Evolutionary conservation across 768 basidiomycete species (phyloP).

Genomic region (Suillus lakei): DNA sequence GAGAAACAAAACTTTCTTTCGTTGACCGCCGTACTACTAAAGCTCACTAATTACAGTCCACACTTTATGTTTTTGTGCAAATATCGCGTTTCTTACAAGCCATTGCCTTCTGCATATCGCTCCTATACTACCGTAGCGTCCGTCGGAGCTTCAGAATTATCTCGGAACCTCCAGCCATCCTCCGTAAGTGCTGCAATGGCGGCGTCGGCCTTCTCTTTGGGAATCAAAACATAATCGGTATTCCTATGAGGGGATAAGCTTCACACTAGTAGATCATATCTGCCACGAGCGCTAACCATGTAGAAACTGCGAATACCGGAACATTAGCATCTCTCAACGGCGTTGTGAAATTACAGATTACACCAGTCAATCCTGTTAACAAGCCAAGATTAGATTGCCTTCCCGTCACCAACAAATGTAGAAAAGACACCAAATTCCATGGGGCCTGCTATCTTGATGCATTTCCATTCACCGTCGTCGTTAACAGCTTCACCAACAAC

Average conservation of each 20-base stretch:
- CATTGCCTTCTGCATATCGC: neutral
- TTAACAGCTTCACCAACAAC: constrained; percentile 52
- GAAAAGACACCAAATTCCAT: constrained; percentile 61
- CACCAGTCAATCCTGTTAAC: constrained; percentile 55
- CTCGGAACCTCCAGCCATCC: constrained; percentile 53
- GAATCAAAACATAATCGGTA: constrained; percentile 68
- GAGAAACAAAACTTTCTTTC: neutral
- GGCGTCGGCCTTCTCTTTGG: constrained; percentile 43
- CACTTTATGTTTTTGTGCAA: neutral
- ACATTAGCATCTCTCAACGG: constrained; percentile 57
- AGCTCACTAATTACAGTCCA: neutral
- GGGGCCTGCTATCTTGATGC: constrained; percentile 66
- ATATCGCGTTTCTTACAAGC: neutral
- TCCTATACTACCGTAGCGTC: neutral
- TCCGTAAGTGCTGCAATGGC: constrained; percentile 47
- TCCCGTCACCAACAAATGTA: neutral
- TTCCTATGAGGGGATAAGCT: constrained; percentile 46
- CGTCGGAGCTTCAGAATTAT: neutral
- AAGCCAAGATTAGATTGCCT: constrained; percentile 1
- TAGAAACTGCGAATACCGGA: constrained; percentile 64
- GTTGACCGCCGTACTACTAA: neutral
- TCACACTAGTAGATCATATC: neutral
- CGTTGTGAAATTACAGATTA: constrained; percentile 56
- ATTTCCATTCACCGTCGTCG: constrained; percentile 53
- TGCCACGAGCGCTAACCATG: constrained; percentile 48